Evolutionary conservation across 2,329 filamentous ascomycete genomes (phyloP).

Genomic region (Colletotrichum tropicicola): DNA sequence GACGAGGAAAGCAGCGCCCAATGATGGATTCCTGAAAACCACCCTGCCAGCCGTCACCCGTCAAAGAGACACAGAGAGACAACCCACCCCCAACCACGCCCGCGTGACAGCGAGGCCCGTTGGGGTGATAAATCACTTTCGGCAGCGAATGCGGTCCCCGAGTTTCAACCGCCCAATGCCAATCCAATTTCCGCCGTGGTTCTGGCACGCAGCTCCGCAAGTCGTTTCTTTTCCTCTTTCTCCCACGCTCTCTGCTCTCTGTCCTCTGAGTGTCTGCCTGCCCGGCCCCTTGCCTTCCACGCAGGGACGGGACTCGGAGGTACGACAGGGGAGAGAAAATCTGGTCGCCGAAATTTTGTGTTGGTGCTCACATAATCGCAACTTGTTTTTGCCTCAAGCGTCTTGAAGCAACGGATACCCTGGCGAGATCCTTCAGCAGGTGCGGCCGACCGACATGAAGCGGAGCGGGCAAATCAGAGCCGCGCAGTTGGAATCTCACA

Average conservation of each 20-base stretch:
- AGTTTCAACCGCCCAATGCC: constrained; percentile 17
- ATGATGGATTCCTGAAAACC: not conserved
- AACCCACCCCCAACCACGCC: constrained; percentile 17
- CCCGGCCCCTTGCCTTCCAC: constrained; percentile 10
- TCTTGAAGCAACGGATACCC: too few species aligned
- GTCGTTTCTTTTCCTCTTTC: constrained; percentile 13
- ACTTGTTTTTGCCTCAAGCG: not conserved
- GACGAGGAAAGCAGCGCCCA: not conserved
- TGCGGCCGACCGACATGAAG: not conserved
- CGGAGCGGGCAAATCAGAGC: not conserved
- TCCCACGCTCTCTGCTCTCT: not conserved
- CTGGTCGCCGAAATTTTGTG: not conserved
- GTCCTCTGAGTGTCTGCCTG: not conserved
- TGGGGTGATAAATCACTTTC: constrained; percentile 23
- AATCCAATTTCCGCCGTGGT: not conserved
- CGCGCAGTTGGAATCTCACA: not conserved
- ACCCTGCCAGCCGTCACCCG: constrained; percentile 2
- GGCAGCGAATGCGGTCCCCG: constrained; percentile 5
- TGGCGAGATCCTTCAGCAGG: constrained; percentile 2
- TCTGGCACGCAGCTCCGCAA: constrained; percentile 20
- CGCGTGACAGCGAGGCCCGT: constrained; percentile 13
- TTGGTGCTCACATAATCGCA: constrained; percentile 1
- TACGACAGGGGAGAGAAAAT: not conserved
- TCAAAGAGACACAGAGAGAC: not conserved
- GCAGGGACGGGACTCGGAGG: constrained; percentile 13